phyloP scores from a whole-genome alignment of 768 basidiomycete genomes.

The Lactifluus subvellereus region DNA sequence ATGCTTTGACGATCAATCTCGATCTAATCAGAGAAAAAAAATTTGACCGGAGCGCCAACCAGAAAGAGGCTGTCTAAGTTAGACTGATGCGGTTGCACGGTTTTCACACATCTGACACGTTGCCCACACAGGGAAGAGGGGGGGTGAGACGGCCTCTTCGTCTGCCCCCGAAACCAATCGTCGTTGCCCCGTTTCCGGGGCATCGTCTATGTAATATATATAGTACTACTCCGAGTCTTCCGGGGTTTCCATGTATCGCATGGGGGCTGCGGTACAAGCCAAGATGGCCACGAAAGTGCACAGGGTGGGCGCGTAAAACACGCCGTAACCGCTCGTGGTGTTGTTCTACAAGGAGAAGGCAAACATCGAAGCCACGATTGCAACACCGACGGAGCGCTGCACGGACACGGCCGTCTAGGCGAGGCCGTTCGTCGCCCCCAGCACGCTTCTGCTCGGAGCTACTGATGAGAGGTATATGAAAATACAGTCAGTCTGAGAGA shows the following conservation, averaged over 20 bases:
- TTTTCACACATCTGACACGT: constrained; percentile 4
- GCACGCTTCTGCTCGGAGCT: constrained; percentile 26
- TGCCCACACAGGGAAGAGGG: background rate
- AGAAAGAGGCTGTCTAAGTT: background rate
- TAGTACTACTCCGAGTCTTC: background rate
- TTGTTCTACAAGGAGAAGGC: constrained; percentile 23
- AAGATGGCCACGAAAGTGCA: background rate
- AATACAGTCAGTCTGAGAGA: constrained; percentile 29
- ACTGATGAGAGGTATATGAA: constrained; percentile 31
- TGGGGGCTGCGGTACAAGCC: background rate
- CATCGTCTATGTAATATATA: background rate
- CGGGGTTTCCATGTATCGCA: background rate
- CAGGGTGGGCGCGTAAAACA: constrained; percentile 18
- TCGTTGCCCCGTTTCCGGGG: constrained; percentile 2
- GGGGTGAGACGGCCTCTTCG: constrained; percentile 6
- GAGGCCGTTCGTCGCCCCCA: constrained; percentile 49
- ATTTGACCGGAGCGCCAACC: background rate
- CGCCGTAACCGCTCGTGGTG: constrained; percentile 37
- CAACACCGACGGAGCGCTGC: constrained; percentile 46
- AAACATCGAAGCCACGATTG: constrained; percentile 45
- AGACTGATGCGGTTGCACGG: background rate
- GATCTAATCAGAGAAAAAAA: background rate
- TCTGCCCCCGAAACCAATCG: constrained; percentile 1
- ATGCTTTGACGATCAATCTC: constrained; percentile 9
- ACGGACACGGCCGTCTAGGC: constrained; percentile 46